phyloP scores from a whole-genome alignment of 1,139 yeast genomes.

The Taphrina deformans region DNA sequence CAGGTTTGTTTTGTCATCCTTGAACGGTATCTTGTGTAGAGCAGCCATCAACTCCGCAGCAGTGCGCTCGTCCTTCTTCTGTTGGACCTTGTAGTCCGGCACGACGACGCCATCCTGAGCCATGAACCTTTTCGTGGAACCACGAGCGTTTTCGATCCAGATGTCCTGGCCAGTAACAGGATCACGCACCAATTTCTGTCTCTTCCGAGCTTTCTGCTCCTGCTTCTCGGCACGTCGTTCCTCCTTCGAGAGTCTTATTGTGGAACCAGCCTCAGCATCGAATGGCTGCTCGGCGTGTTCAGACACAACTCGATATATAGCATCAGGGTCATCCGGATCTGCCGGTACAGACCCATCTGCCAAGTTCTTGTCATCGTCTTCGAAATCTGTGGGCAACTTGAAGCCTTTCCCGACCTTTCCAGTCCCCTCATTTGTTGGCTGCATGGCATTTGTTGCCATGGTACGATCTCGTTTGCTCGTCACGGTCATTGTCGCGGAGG shows the following conservation, averaged over 20 bases:
- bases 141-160: slow-evolving; percentile 28
- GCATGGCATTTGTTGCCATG: slow-evolving; percentile 4
- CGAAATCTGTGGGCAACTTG: neutral
- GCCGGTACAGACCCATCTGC: slow-evolving; percentile 1
- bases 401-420: slow-evolving; percentile 4
- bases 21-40: slow-evolving; percentile 27
- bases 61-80: neutral
- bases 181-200: slow-evolving; percentile 24
- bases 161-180: slow-evolving; percentile 25
- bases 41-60: slow-evolving; percentile 17
- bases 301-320: slow-evolving; percentile 7
- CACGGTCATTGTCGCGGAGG: neutral
- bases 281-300: neutral
- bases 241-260: slow-evolving; percentile 12
- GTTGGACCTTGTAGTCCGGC: slow-evolving; percentile 5
- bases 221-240: slow-evolving; percentile 11
- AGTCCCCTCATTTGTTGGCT: slow-evolving; percentile 1
- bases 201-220: slow-evolving; percentile 12
- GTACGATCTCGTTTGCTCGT: neutral
- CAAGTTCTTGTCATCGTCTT: neutral
- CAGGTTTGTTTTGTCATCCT: slow-evolving; percentile 33
- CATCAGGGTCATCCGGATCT: slow-evolving; percentile 19
- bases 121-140: slow-evolving; percentile 7
- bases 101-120: slow-evolving; percentile 19
- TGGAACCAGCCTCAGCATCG: neutral